A percentile compares a stretch with the other conserved stretches of the same genome.
phyloP scores from a whole-genome alignment of 768 basidiomycete species.

The Dacryopinax primogenitus region DNA sequence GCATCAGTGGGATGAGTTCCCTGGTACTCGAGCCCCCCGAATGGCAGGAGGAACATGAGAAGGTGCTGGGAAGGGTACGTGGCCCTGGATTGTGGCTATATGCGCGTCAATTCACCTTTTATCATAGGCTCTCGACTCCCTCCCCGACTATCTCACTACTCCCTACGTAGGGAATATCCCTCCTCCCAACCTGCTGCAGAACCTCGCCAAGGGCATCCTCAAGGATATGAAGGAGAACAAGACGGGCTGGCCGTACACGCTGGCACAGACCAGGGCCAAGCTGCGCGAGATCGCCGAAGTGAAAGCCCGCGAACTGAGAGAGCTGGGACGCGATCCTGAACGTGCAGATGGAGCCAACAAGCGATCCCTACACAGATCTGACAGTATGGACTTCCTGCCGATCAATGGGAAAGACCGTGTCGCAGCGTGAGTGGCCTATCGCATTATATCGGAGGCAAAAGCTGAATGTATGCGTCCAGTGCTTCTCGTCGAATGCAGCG shows the following conservation, averaged over 20 bases:
- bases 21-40: background rate
- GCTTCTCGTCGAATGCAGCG: constrained; percentile 5
- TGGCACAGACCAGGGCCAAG: constrained; percentile 69
- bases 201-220: constrained; percentile 64
- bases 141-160: constrained; percentile 71
- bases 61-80: constrained; percentile 1
- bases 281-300: constrained; percentile 54
- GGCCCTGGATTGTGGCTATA: background rate
- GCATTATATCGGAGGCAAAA: background rate
- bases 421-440: background rate
- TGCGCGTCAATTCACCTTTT: background rate
- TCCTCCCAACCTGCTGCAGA: constrained; percentile 74
- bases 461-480: background rate
- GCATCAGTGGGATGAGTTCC: background rate
- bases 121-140: constrained; percentile 67
- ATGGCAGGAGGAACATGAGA: constrained; percentile 4
- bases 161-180: constrained; percentile 76
- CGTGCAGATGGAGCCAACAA: background rate
- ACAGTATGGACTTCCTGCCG: constrained; percentile 7
- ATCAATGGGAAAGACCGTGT: constrained; percentile 2
- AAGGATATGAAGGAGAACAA: constrained; percentile 53
- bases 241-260: constrained; percentile 65
- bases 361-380: background rate
- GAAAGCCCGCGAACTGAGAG: constrained; percentile 2
- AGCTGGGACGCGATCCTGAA: background rate